These are phyloP conservation scores for Tuctoria greenei DNA, from an alignment of 176 grass and related monocot species.

Conservation along the genomic window DNA sequence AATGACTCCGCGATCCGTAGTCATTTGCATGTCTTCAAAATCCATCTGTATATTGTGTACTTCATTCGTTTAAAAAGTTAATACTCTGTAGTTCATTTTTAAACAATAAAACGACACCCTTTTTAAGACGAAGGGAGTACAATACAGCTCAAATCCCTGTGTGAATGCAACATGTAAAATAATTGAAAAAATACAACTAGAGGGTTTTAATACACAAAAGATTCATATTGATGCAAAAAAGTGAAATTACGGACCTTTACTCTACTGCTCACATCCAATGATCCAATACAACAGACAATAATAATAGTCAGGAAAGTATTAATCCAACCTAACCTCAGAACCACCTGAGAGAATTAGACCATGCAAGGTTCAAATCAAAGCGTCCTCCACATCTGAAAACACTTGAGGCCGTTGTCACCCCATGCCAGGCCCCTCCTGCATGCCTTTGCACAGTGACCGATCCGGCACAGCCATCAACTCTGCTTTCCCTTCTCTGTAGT, in stretches of 20 bases:
- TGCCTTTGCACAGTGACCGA: not conserved
- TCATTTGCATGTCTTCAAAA: too few species aligned
- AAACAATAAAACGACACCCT: too few species aligned
- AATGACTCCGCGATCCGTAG: too few species aligned
- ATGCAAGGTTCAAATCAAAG: slow-evolving; percentile 4
- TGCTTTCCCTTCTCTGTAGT: not conserved
- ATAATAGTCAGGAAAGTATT: not conserved
- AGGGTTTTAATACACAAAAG: not conserved
- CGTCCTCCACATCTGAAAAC: not conserved
- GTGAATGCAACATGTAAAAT: too few species aligned
- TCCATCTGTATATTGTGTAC: too few species aligned
- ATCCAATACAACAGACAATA: not conserved
- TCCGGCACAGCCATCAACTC: slow-evolving; percentile 2
- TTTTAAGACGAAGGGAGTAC: too few species aligned
- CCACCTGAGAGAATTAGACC: not conserved
- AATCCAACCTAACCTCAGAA: not conserved
- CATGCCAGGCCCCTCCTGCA: not conserved
- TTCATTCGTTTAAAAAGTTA: too few species aligned
- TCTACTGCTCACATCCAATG: not conserved
- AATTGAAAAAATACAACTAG: too few species aligned
- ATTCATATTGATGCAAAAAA: not conserved
- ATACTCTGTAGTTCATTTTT: too few species aligned
- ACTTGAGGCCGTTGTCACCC: not conserved
- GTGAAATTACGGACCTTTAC: not conserved
- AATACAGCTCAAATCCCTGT: too few species aligned